Evolutionary conservation across 169 alveolate genomes (phyloP).

Genomic region (Cryptosporidium muris): DNA sequence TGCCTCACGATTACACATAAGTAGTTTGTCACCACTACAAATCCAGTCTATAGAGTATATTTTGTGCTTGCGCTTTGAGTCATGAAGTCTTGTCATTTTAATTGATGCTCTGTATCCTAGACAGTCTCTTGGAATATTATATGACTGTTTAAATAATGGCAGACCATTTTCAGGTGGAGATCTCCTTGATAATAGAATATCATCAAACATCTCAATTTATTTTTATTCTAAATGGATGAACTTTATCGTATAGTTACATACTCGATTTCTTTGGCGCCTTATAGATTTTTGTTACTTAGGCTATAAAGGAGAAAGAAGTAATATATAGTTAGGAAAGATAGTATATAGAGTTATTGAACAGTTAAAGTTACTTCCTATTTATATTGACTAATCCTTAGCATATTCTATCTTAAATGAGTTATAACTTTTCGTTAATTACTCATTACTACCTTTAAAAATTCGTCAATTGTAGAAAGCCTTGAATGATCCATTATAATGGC

Average conservation of each 20-base stretch:
- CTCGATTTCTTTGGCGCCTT: background rate
- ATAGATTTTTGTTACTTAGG: background rate
- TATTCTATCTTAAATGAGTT: too few relatives aligned
- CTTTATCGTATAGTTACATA: background rate
- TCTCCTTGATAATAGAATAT: slow-evolving; percentile 11
- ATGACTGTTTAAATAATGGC: slow-evolving; percentile 15
- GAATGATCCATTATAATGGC: background rate
- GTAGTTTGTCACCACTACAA: slow-evolving; percentile 23
- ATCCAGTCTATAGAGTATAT: slow-evolving; percentile 45
- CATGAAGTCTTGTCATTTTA: slow-evolving; percentile 53
- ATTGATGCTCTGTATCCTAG: slow-evolving; percentile 28
- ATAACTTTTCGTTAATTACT: too few relatives aligned
- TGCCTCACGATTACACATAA: slow-evolving; percentile 19
- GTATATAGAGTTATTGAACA: too few relatives aligned
- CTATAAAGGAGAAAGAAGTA: background rate
- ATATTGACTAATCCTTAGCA: too few relatives aligned
- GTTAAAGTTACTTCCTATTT: too few relatives aligned
- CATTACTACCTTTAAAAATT: background rate
- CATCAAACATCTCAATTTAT: slow-evolving; percentile 2
- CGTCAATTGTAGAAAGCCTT: slow-evolving; percentile 19
- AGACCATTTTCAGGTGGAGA: slow-evolving; percentile 49
- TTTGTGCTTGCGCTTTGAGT: slow-evolving; percentile 21
- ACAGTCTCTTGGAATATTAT: slow-evolving; percentile 18
- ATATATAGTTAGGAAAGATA: too few relatives aligned
- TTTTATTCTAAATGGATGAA: background rate